Evolutionary conservation across 129 eudicot genomes (phyloP).

Genomic region (Calendula officinalis): DNA sequence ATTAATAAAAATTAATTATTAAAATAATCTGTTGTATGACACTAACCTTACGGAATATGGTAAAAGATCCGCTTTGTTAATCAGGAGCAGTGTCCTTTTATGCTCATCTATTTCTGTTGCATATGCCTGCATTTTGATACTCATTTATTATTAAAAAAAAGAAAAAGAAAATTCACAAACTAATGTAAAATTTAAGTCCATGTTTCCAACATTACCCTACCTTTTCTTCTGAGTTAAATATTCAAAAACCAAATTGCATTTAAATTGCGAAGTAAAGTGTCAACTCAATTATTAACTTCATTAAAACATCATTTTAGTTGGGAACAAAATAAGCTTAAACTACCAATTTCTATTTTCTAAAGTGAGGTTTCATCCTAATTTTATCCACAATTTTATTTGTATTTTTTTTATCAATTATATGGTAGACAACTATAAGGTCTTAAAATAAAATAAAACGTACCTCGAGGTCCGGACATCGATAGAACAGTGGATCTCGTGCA

Average conservation of each 20-base stretch:
- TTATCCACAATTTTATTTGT: background rate
- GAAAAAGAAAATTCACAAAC: conserved; percentile 5
- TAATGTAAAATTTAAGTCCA: background rate
- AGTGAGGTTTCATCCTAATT: background rate
- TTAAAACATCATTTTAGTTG: background rate
- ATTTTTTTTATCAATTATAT: background rate
- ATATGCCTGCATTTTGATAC: conserved; percentile 65
- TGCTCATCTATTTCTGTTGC: conserved; percentile 81
- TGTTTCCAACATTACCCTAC: background rate
- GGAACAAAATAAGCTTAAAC: background rate
- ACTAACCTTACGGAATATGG: conserved; percentile 70
- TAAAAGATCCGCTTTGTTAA: conserved; percentile 94
- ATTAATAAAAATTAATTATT: background rate
- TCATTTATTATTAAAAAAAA: background rate
- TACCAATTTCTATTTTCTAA: background rate
- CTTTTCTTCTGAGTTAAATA: background rate
- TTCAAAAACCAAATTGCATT: no score
- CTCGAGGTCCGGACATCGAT: conserved; percentile 98
- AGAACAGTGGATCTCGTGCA: conserved; percentile 92
- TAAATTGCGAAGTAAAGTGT: background rate
- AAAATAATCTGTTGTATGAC: background rate
- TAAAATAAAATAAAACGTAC: conserved; percentile 34
- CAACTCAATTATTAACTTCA: no score
- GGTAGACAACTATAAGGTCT: background rate
- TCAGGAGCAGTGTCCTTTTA: conserved; percentile 79